Evolutionary conservation across 495 filamentous ascomycete species (phyloP).

Genomic region (Podospora anserina): DNA sequence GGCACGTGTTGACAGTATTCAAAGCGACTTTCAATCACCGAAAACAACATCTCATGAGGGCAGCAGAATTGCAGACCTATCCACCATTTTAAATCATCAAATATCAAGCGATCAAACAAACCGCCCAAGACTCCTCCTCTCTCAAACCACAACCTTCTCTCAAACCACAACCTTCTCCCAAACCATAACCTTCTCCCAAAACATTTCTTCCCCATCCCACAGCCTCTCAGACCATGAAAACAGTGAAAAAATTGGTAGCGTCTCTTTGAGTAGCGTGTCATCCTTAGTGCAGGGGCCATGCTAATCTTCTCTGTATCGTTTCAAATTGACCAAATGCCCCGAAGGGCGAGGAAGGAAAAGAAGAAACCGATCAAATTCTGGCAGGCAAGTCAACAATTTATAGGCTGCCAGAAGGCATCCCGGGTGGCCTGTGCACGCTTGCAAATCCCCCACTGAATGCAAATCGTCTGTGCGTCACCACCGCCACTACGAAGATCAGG

Average conservation of each 20-base stretch:
- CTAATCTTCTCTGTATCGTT: constrained; percentile 85
- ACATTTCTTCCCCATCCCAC: constrained; percentile 1
- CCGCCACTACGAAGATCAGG: neutral
- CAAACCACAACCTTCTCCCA: too few relatives aligned
- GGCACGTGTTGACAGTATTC: too few relatives aligned
- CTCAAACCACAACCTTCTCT: too few relatives aligned
- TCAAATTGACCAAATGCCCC: constrained; percentile 75
- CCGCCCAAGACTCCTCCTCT: too few relatives aligned
- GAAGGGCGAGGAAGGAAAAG: constrained; percentile 47
- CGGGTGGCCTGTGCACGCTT: neutral
- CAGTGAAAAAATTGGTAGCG: constrained; percentile 69
- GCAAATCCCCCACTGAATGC: neutral
- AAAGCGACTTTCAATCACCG: too few relatives aligned
- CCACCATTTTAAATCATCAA: too few relatives aligned
- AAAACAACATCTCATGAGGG: too few relatives aligned
- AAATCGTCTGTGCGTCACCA: neutral
- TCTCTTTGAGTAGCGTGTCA: constrained; percentile 99
- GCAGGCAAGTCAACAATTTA: too few relatives aligned
- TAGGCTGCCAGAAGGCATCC: neutral
- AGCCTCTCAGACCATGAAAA: neutral
- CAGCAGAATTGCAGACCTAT: too few relatives aligned
- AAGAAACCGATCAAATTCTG: constrained; percentile 8
- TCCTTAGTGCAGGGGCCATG: constrained; percentile 99
- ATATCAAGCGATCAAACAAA: too few relatives aligned
- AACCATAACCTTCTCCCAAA: neutral